Conservation (phyloP, 2,329 filamentous ascomycete species). For the Aspergillus clavatus region DNA sequence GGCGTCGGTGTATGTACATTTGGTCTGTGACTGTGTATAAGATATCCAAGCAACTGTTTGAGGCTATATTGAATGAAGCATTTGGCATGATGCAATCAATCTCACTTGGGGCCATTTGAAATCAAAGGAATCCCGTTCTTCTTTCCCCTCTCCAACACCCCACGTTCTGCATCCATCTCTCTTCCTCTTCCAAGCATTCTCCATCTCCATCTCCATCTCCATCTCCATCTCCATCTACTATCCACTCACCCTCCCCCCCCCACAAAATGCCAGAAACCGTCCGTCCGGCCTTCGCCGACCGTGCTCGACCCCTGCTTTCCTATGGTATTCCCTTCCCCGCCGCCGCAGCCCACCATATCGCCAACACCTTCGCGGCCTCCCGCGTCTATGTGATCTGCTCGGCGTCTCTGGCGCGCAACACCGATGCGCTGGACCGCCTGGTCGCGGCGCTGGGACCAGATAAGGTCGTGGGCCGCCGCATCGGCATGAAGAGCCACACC, state of each 20-base stretch:
- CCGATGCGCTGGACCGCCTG: slow-evolving; percentile 42
- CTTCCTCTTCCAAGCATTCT: no score
- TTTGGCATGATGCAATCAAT: neutral
- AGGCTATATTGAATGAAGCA: neutral
- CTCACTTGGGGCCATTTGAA: neutral
- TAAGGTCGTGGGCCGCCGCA: slow-evolving; percentile 39
- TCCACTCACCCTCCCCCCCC: no score
- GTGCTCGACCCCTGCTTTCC: slow-evolving; percentile 40
- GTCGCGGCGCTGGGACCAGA: slow-evolving; percentile 38
- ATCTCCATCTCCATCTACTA: neutral
- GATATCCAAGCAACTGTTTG: neutral
- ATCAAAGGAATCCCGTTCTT: no score
- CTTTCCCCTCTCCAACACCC: neutral
- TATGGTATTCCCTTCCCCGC: slow-evolving; percentile 46
- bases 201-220: neutral
- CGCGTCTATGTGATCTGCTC: slow-evolving; percentile 52
- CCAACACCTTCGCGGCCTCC: slow-evolving; percentile 42
- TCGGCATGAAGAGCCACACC: slow-evolving; percentile 53
- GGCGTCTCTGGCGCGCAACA: slow-evolving; percentile 45
- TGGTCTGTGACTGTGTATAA: neutral
- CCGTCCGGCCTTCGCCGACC: slow-evolving; percentile 35
- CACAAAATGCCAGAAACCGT: slow-evolving; percentile 30
- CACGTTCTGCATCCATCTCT: neutral
- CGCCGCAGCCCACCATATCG: slow-evolving; percentile 44
- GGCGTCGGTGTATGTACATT: neutral